These are phyloP conservation scores for Phytophthora rubi DNA, from an alignment of 352 stramenopile genomes.

Conservation along the genomic window DNA sequence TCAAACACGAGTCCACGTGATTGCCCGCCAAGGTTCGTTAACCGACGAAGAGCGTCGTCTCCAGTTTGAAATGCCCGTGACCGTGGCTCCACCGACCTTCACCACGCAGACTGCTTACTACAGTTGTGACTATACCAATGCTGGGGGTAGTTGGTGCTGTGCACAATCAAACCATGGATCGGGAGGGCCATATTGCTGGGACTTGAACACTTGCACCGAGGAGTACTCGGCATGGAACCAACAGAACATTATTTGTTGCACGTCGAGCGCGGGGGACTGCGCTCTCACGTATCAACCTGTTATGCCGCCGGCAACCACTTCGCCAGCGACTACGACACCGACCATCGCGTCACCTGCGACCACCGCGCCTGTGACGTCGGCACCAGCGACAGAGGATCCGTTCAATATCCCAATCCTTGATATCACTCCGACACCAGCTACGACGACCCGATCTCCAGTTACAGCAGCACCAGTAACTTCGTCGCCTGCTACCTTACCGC, in stretches of 20 bases:
- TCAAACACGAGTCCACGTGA: slow-evolving; percentile 13
- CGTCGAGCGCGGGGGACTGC: slow-evolving; percentile 36
- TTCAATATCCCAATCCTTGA: slow-evolving; percentile 17
- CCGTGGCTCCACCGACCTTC: slow-evolving; percentile 26
- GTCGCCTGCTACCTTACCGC: not conserved
- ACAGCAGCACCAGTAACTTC: not conserved
- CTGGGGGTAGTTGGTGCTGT: slow-evolving; percentile 52
- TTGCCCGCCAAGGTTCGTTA: slow-evolving; percentile 9
- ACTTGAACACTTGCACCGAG: slow-evolving; percentile 39
- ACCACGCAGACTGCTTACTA: slow-evolving; percentile 49
- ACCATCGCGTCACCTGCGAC: slow-evolving; percentile 3
- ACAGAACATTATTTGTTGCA: slow-evolving; percentile 66
- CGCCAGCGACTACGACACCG: slow-evolving; percentile 5
- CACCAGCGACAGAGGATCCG: slow-evolving; percentile 8
- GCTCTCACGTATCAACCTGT: slow-evolving; percentile 42
- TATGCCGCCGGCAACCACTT: slow-evolving; percentile 34
- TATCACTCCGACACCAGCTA: not conserved
- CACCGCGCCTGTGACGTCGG: not conserved
- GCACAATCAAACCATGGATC: slow-evolving; percentile 38
- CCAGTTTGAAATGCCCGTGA: slow-evolving; percentile 42
- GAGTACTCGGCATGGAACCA: slow-evolving; percentile 43
- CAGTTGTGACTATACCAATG: slow-evolving; percentile 36
- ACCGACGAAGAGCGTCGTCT: slow-evolving; percentile 32
- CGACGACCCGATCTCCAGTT: not conserved
- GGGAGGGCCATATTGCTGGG: slow-evolving; percentile 47